Base-by-base conservation (phyloP, 192 early-diverging fungal genomes). In the Backusella circina region DNA sequence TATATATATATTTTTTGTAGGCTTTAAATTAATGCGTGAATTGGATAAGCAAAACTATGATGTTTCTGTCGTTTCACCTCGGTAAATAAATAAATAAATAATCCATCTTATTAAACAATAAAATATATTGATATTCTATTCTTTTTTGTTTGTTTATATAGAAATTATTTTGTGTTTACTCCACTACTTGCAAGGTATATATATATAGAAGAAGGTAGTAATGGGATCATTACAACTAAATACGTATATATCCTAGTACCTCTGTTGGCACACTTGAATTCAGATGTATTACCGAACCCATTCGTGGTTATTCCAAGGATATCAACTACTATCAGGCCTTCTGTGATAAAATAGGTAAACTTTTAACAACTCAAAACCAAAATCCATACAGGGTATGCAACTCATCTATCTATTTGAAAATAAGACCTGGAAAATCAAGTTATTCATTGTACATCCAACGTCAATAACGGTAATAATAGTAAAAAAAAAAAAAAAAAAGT, bases 221-320 rank as follows among this genome's bases (percentile, higher is more conserved):
- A 61, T 12, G 0, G 12, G 54, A 26, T 61, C 54, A 61, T 44
- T 57, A 26, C 16, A 18, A 2, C 23, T 9, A n/a, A n/a, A n/a
- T n/a, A n/a, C 54, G 23, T 47, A 32, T 23, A 2, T 33, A 67
- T 26, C 23, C 1, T n/a, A 92, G 91, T 76, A 91, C 89, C 38
- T 89, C 92, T 1, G 94, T 95, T 0, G 95, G 95, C 5, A 95
- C 95, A 10, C 88, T 95, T 7, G 95, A 97, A 77, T 94, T 91
- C 84, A 86, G 93, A 47, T 93, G 91, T 61, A 95, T 96, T 77
- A 91, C 91, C 70, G 95, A 97, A 78, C 94, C 95, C 1, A 88
- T 95, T 28, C 80, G 94, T 70, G 77, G 78, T 0, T 86, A 86
- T 73, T 83, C 84, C 12, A 77, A 85, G 3, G 81, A 91, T 21